Evolutionary conservation across 2,329 filamentous ascomycete species (phyloP).

Genomic region (Raffaelea albimanens): DNA sequence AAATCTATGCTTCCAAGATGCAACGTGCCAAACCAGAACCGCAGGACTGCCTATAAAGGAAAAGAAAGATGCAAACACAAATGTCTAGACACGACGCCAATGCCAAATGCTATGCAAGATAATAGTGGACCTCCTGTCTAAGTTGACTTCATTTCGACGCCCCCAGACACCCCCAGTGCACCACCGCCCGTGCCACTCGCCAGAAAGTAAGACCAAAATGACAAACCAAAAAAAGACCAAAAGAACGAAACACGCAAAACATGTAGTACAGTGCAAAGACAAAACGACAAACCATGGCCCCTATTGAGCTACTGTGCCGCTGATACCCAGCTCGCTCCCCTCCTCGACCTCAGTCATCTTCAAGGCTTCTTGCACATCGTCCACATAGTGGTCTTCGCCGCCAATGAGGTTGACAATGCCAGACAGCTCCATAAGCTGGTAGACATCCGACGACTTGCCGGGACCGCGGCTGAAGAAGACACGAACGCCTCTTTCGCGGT

Average conservation of each 20-base stretch:
- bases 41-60: background rate
- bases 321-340: constrained; percentile 9
- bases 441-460: constrained; percentile 45
- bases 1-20: too few relatives aligned
- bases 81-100: too few relatives aligned
- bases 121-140: too few relatives aligned
- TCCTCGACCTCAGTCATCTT: constrained; percentile 68
- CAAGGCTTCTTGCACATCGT: constrained; percentile 76
- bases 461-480: constrained; percentile 64
- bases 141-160: too few relatives aligned
- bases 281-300: background rate
- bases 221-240: background rate
- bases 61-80: background rate
- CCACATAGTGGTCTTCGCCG: constrained; percentile 68
- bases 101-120: too few relatives aligned
- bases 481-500: constrained; percentile 64
- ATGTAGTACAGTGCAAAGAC: too few relatives aligned
- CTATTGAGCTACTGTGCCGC: background rate
- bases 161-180: too few relatives aligned
- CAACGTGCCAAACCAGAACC: background rate
- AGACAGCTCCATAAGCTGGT: constrained; percentile 62
- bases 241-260: background rate
- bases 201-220: too few relatives aligned
- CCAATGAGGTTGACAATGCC: constrained; percentile 82
- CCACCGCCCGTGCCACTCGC: too few relatives aligned